Percentiles rank a stretch among this genome's conserved stretches.
phyloP scores from a whole-genome alignment of 371 early-diverging fungal genomes.

The Lichtheimia ornata region DNA sequence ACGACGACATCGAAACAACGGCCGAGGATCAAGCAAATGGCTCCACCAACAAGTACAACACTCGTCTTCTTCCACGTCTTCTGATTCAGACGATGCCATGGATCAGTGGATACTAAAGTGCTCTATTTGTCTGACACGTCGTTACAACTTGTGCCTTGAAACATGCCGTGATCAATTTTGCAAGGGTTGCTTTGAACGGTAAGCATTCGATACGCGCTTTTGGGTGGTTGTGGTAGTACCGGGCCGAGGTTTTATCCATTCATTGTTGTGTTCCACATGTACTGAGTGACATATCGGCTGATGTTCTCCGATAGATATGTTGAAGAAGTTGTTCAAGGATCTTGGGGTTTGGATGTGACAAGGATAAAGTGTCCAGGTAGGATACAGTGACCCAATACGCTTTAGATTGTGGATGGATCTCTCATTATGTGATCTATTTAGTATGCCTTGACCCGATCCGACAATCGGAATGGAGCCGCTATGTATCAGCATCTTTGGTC shows the following conservation, averaged over 20 bases:
- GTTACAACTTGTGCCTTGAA: constrained; percentile 61
- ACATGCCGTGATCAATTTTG: constrained; percentile 71
- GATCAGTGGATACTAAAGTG: constrained; percentile 68
- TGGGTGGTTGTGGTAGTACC: neutral
- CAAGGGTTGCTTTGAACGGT: constrained; percentile 66
- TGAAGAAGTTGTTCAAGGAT: constrained; percentile 61
- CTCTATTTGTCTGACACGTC: constrained; percentile 69
- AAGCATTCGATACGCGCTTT: constrained; percentile 9
- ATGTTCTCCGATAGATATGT: constrained; percentile 46
- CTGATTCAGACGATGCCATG: constrained; percentile 42
- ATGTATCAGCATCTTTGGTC: constrained; percentile 38
- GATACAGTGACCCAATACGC: neutral
- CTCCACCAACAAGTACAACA: neutral
- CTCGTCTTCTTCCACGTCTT: constrained; percentile 5
- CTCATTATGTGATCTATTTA: neutral
- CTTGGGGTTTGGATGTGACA: constrained; percentile 67
- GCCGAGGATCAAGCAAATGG: constrained; percentile 3
- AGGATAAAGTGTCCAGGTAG: constrained; percentile 64
- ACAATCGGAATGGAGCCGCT: constrained; percentile 63
- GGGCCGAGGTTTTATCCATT: neutral
- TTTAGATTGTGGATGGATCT: neutral
- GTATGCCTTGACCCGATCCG: constrained; percentile 61
- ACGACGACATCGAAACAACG: neutral
- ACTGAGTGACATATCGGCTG: neutral
- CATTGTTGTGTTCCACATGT: neutral